Percentiles rank a stretch among this genome's conserved stretches.
Conservation (phyloP, 2,329 filamentous ascomycete species). For the Cytospora mali region DNA sequence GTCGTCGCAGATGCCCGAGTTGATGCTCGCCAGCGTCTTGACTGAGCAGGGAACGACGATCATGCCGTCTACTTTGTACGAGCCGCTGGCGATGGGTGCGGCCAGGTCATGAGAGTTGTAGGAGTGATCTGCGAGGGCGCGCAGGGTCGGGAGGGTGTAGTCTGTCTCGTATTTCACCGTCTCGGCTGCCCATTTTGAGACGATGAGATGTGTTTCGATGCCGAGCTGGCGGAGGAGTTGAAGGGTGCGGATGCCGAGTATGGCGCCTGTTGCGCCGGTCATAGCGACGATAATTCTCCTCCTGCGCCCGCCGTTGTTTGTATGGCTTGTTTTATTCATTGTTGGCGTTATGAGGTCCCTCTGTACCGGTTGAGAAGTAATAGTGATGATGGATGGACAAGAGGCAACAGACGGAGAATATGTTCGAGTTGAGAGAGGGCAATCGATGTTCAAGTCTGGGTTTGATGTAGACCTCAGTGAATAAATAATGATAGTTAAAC, state of each 20-base stretch:
- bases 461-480: background rate
- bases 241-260: slow-evolving; percentile 46
- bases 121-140: slow-evolving; percentile 41
- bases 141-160: slow-evolving; percentile 41
- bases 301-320: slow-evolving; percentile 12
- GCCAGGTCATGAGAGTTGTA: slow-evolving; percentile 48
- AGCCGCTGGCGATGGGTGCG: slow-evolving; percentile 48
- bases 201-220: slow-evolving; percentile 51
- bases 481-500: too few species aligned
- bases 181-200: slow-evolving; percentile 51
- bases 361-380: background rate
- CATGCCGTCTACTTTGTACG: slow-evolving; percentile 49
- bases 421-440: background rate
- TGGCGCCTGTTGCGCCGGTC: slow-evolving; percentile 52
- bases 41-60: slow-evolving; percentile 51
- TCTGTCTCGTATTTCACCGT: slow-evolving; percentile 52
- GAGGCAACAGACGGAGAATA: background rate
- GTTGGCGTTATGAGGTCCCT: background rate
- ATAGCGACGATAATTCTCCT: slow-evolving; percentile 49
- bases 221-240: slow-evolving; percentile 43
- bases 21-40: slow-evolving; percentile 50
- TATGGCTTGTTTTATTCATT: background rate
- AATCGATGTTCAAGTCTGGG: background rate
- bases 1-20: slow-evolving; percentile 46
- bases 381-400: background rate